Conservation (phyloP, 176 grass and related monocot genomes). For the Oropetium thomaeum region DNA sequence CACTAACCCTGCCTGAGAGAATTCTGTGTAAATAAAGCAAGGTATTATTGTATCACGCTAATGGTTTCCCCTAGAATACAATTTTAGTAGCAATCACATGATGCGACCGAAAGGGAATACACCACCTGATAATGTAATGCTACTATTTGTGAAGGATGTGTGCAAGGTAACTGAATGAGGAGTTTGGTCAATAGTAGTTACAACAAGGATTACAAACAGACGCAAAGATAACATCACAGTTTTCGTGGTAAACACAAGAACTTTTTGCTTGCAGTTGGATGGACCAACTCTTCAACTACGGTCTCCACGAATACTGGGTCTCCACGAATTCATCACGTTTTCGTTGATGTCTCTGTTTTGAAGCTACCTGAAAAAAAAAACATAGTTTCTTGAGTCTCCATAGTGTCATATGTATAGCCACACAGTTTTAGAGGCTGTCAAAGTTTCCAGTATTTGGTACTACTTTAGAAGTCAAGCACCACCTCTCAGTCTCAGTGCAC, state of each 20-base stretch:
- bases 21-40: not conserved
- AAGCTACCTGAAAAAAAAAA: not conserved
- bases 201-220: conserved; percentile 9
- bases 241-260: not conserved
- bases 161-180: not conserved
- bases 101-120: not conserved
- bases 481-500: not conserved
- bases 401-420: not conserved
- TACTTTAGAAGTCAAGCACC: not conserved
- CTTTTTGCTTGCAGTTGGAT: not conserved
- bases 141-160: not conserved
- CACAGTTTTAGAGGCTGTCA: not conserved
- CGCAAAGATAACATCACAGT: not conserved
- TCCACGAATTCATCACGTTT: not conserved
- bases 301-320: not conserved
- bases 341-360: not conserved
- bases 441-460: not conserved
- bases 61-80: not conserved
- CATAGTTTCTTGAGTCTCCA: not conserved
- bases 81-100: not conserved
- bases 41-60: not conserved
- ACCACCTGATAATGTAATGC: not conserved
- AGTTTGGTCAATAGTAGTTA: conserved; percentile 1
- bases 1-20: not conserved
- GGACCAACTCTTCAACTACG: not conserved